Conservation (phyloP, 2,329 filamentous ascomycete species). For the Aaosphaeria arxii region DNA sequence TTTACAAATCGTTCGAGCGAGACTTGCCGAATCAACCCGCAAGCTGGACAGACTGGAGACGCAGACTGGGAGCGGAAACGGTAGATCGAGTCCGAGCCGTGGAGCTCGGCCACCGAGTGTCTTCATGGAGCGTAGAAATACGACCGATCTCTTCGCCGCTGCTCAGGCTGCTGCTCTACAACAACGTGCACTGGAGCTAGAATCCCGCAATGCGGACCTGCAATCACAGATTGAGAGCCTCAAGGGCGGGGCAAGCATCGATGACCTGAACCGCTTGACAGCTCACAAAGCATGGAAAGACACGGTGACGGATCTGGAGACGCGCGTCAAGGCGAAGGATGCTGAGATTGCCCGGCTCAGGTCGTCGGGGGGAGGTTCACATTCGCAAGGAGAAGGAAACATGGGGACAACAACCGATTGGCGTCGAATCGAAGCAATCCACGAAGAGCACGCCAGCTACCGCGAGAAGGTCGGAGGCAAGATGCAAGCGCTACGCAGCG, state of each 20-base stretch:
- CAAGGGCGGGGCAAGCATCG: constrained; percentile 24
- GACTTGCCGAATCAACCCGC: constrained; percentile 40
- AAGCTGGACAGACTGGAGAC: constrained; percentile 27
- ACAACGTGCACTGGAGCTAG: constrained; percentile 42
- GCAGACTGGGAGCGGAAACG: constrained; percentile 3
- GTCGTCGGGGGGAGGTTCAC: not conserved
- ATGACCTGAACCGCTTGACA: constrained; percentile 30
- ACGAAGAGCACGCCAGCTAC: constrained; percentile 39
- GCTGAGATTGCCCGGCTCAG: constrained; percentile 22
- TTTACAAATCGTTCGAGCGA: constrained; percentile 36
- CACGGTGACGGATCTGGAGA: constrained; percentile 25
- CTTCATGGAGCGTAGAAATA: constrained; percentile 32
- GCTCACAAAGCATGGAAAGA: constrained; percentile 37
- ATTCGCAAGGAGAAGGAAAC: no score
- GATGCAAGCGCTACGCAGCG: constrained; percentile 37
- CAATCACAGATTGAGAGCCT: constrained; percentile 26
- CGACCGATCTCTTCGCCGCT: constrained; percentile 40
- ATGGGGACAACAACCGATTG: constrained; percentile 16
- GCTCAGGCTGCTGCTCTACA: constrained; percentile 43
- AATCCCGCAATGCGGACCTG: constrained; percentile 39
- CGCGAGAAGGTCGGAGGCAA: constrained; percentile 36
- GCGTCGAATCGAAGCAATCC: constrained; percentile 36
- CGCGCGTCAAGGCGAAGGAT: constrained; percentile 29
- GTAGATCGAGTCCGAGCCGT: constrained; percentile 21
- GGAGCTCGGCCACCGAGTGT: constrained; percentile 25